These are phyloP conservation scores for Chenopodium album DNA, from an alignment of 148 eudicot genomes.

Conservation along the genomic window DNA sequence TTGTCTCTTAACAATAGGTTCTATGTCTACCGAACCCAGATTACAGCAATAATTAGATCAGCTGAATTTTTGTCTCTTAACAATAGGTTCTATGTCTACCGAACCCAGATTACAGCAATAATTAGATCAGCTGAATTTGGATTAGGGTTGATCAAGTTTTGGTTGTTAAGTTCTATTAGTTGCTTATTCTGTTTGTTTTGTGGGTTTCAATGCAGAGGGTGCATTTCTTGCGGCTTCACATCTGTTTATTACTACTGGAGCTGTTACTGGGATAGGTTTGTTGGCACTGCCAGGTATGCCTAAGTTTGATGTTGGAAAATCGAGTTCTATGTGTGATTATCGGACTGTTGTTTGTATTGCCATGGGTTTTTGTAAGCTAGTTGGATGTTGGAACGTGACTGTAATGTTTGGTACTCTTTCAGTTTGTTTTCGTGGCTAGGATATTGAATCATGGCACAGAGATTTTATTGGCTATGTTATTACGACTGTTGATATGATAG, in stretches of 20 bases:
- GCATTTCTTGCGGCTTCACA: slow-evolving; percentile 51
- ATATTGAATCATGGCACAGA: too few species aligned
- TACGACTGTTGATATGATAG: background rate
- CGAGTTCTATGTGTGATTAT: background rate
- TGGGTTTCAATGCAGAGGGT: slow-evolving; percentile 53
- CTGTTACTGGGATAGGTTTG: slow-evolving; percentile 58
- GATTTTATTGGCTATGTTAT: background rate
- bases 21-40: too few species aligned
- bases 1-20: too few species aligned
- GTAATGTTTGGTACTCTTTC: background rate
- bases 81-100: too few species aligned
- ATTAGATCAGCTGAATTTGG: too few species aligned
- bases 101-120: too few species aligned
- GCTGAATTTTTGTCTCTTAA: too few species aligned
- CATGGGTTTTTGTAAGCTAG: background rate
- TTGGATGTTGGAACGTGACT: background rate
- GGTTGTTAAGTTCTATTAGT: background rate
- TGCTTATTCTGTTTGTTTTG: background rate
- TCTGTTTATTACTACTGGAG: slow-evolving; percentile 61
- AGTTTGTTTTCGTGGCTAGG: too few species aligned
- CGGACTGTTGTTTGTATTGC: background rate
- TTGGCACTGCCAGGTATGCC: slow-evolving; percentile 60
- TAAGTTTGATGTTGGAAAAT: too few species aligned
- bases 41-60: too few species aligned
- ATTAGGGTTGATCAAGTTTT: background rate